phyloP scores from a whole-genome alignment of 1,284 basidiomycete genomes.

The Blastosporella zonata region DNA sequence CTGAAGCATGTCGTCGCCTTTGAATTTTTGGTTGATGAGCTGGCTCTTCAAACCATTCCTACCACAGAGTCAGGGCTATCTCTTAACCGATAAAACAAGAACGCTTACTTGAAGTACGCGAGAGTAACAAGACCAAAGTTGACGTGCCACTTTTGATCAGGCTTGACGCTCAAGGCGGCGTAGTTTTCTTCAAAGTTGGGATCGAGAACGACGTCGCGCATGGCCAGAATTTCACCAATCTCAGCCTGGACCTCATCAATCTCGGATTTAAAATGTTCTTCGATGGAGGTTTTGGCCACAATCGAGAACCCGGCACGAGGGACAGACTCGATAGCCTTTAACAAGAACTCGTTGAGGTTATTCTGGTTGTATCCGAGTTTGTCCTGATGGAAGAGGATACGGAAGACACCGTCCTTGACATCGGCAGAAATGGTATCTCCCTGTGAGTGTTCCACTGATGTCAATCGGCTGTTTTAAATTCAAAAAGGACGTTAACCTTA shows the following conservation, averaged over 20 bases:
- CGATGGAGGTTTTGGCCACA: conserved; percentile 27
- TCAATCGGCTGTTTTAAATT: neutral
- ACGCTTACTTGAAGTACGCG: conserved; percentile 13
- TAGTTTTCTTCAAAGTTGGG: conserved; percentile 35
- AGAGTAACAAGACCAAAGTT: conserved; percentile 25
- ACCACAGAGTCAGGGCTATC: conserved; percentile 4
- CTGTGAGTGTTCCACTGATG: conserved; percentile 11
- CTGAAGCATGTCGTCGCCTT: conserved; percentile 34
- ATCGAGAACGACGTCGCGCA: conserved; percentile 32
- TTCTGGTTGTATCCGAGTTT: conserved; percentile 1
- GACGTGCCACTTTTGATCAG: conserved; percentile 26
- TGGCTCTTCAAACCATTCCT: conserved; percentile 28
- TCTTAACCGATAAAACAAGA: no score
- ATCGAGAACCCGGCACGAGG: conserved; percentile 3
- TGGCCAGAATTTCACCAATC: conserved; percentile 26
- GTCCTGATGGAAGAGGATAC: conserved; percentile 19
- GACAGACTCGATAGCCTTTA: conserved; percentile 1
- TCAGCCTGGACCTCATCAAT: conserved; percentile 27
- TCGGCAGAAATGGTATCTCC: conserved; percentile 26
- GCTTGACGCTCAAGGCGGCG: conserved; percentile 21
- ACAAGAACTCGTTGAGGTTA: neutral
- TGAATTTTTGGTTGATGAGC: conserved; percentile 29
- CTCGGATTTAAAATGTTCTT: conserved; percentile 27
- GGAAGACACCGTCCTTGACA: conserved; percentile 32
- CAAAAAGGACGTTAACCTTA: neutral